phyloP scores from a whole-genome alignment of 495 filamentous ascomycete genomes.

The Immersiella caudata region DNA sequence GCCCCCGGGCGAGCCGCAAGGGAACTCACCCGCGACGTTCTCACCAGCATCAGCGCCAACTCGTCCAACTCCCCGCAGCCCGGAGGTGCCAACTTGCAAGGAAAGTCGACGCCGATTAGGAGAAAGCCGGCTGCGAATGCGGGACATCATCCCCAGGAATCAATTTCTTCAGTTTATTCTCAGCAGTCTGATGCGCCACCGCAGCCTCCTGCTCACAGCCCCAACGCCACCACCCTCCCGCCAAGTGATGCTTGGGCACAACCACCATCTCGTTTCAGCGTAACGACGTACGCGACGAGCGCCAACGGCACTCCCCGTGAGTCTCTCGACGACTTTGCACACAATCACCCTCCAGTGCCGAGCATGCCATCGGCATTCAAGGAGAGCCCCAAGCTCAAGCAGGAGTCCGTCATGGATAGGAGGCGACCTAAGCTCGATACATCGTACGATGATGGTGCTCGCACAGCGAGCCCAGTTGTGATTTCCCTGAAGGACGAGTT shows the following conservation, averaged over 20 bases:
- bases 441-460: slow-evolving; percentile 8
- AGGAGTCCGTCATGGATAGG: slow-evolving; percentile 43
- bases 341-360: slow-evolving; percentile 39
- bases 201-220: slow-evolving; percentile 28
- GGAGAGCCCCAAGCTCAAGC: slow-evolving; percentile 26
- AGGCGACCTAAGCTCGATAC: slow-evolving; percentile 33
- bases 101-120: slow-evolving; percentile 37
- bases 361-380: slow-evolving; percentile 30
- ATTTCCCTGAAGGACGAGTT: slow-evolving; percentile 34
- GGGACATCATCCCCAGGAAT: slow-evolving; percentile 37
- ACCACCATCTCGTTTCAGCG: slow-evolving; percentile 71
- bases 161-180: slow-evolving; percentile 43
- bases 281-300: slow-evolving; percentile 69
- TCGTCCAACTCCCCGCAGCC: slow-evolving; percentile 9
- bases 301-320: slow-evolving; percentile 58
- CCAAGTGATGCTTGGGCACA: slow-evolving; percentile 46
- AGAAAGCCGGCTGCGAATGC: slow-evolving; percentile 42
- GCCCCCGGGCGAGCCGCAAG: slow-evolving; percentile 35
- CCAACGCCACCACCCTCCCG: slow-evolving; percentile 27
- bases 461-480: slow-evolving; percentile 31
- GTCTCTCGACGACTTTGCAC: slow-evolving; percentile 45
- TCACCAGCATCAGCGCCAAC: slow-evolving; percentile 19
- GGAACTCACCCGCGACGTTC: slow-evolving; percentile 30
- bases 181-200: slow-evolving; percentile 33
- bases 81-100: slow-evolving; percentile 31